Base-by-base conservation (phyloP, 257 asterid genomes). In the Verbena officinalis region DNA sequence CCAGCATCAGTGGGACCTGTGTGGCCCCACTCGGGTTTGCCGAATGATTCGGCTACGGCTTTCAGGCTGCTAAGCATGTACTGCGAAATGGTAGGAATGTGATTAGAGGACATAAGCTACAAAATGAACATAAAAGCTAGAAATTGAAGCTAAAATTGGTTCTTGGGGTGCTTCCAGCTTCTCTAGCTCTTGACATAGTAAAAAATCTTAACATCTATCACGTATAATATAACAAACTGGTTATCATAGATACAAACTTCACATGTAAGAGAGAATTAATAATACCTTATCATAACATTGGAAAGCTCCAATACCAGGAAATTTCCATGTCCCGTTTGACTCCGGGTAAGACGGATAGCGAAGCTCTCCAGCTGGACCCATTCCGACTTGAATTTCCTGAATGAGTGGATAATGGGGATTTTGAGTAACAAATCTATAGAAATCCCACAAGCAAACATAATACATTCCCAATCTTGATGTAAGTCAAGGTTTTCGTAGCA, bases 351-450 rank as follows among this genome's bases (percentile, higher is more conserved):
- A 90, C 0, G 99, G 99, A 65, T 84, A 94, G 9, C 97, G 90
- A 54, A 94, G 99, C 87, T 94, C 99, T 3, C 99, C 96, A 3
- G 96, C 97, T 1, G 99, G 96, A 50, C 97, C 99, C 97, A 94
- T 90, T 36, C 99, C 97, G 34, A 86, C 97, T 90, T 90, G 99
- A 71, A 90, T 94, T 86, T 94, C 97, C 97, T 94, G 40, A 7
- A 83, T 2, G 7, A 59, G 7, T 9, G 51, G 9, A 45, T 3
- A 0, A 9, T 9, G 17, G 5, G 39, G 3, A 38, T 36, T 7
- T 27, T 24, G 7, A 69, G 16, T 15, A 44, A 16, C 14, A 46
- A 66, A 16, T 53, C 57, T 6, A 15, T 31, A 39, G 3, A 10
- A 1, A 55, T 13, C 11, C 11, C 48, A 50, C 43, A 55, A 44